Percentiles rank a stretch among this genome's conserved stretches.
These are phyloP conservation scores for Beta lomatogona DNA, from an alignment of 179 eudicot species.

Conservation along the genomic window DNA sequence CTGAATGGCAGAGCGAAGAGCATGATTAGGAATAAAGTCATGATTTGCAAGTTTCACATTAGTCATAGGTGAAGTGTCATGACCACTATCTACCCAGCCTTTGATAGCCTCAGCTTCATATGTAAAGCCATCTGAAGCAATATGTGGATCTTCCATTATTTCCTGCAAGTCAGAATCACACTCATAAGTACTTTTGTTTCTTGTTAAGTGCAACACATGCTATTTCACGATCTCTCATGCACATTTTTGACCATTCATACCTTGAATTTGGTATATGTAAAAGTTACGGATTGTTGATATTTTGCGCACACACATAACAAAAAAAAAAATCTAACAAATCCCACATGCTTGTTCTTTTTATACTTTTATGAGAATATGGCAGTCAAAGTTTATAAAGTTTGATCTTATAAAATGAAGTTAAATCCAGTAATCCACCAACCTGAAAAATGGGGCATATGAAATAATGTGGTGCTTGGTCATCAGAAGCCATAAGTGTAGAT, in stretches of 20 bases:
- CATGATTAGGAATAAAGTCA: slow-evolving; percentile 42
- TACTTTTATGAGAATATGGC: too few relatives aligned
- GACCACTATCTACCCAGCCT: slow-evolving; percentile 52
- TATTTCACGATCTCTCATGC: too few relatives aligned
- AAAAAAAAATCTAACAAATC: too few relatives aligned
- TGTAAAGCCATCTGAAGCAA: slow-evolving; percentile 51
- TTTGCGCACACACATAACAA: too few relatives aligned
- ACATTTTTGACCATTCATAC: too few relatives aligned
- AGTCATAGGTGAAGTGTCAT: slow-evolving; percentile 51
- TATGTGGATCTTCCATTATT: slow-evolving; percentile 45
- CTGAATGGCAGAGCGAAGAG: slow-evolving; percentile 49
- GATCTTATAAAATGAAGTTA: too few relatives aligned
- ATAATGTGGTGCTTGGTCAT: slow-evolving; percentile 46
- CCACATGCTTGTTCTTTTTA: too few relatives aligned
- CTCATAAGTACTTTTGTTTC: background rate
- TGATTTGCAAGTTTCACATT: slow-evolving; percentile 33
- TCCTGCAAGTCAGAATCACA: slow-evolving; percentile 35
- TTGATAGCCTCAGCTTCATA: slow-evolving; percentile 50
- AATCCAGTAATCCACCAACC: slow-evolving; percentile 30
- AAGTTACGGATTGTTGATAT: too few relatives aligned
- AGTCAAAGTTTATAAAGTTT: too few relatives aligned
- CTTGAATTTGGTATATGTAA: too few relatives aligned
- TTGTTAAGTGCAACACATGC: too few relatives aligned
- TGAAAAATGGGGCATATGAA: slow-evolving; percentile 46
- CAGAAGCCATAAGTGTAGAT: slow-evolving; percentile 33